These are phyloP conservation scores for Podaxis sp. DNA, from an alignment of 768 basidiomycete genomes.

Conservation along the genomic window DNA sequence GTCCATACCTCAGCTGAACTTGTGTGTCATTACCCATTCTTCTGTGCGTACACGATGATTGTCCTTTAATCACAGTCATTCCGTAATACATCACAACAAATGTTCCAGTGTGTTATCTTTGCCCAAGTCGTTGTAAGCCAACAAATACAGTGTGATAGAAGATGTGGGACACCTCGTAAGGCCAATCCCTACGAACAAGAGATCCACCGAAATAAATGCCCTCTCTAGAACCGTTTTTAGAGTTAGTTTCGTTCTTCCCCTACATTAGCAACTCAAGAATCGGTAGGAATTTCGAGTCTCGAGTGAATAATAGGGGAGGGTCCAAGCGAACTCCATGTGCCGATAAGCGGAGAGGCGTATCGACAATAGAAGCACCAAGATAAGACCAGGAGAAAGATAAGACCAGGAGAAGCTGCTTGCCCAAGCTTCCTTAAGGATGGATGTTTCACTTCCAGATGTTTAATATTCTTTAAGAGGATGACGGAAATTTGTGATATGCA, in stretches of 20 bases:
- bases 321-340: neutral
- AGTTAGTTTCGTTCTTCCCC: slow-evolving; percentile 41
- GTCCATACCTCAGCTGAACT: slow-evolving; percentile 1
- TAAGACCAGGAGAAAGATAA: too few relatives aligned
- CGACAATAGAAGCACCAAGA: too few relatives aligned
- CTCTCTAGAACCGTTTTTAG: slow-evolving; percentile 16
- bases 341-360: too few relatives aligned
- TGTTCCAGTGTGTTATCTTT: neutral
- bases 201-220: slow-evolving; percentile 62
- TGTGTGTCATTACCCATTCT: slow-evolving; percentile 9
- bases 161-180: slow-evolving; percentile 68
- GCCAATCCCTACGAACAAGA: slow-evolving; percentile 38
- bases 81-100: neutral
- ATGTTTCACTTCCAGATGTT: neutral
- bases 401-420: too few relatives aligned
- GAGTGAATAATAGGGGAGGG: slow-evolving; percentile 45
- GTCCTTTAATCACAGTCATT: too few relatives aligned
- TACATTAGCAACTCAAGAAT: slow-evolving; percentile 50
- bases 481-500: neutral
- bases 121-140: neutral
- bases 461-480: neutral
- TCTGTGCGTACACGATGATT: neutral
- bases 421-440: neutral
- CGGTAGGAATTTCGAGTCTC: slow-evolving; percentile 41
- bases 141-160: neutral